Conservation (phyloP, 73 alveolate species). For the Breviolum minutum region DNA sequence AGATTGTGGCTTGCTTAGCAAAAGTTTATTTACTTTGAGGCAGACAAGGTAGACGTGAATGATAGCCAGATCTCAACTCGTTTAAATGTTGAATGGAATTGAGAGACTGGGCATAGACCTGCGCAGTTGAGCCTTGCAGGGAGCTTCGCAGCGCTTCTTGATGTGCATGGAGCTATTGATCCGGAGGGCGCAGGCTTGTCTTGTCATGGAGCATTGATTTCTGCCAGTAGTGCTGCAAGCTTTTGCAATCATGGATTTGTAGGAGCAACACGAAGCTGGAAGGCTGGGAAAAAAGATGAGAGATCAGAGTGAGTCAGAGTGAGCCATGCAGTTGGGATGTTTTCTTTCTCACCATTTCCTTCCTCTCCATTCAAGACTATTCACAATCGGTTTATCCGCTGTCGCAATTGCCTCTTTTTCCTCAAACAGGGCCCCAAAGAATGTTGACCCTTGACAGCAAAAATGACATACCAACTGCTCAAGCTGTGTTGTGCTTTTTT, state of each 20-base stretch:
- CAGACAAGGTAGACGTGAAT: not conserved
- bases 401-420: not conserved
- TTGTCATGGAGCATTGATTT: not conserved
- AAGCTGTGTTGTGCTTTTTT: too few relatives aligned
- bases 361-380: not conserved
- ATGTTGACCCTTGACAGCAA: conserved; percentile 40
- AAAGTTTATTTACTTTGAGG: not conserved
- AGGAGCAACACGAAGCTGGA: conserved; percentile 26
- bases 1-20: conserved; percentile 34
- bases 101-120: not conserved
- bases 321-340: not conserved
- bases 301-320: not conserved
- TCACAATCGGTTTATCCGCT: not conserved
- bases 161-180: conserved; percentile 95
- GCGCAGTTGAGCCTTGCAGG: not conserved
- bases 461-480: not conserved
- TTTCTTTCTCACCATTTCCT: not conserved
- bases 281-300: not conserved
- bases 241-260: not conserved
- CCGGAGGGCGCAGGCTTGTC: conserved; percentile 84
- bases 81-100: not conserved
- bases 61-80: not conserved
- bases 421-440: conserved; percentile 48
- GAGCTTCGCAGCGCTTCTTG: conserved; percentile 78
- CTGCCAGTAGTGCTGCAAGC: not conserved